These are phyloP conservation scores for Aspergillus fructus DNA, from an alignment of 2,329 filamentous ascomycete genomes.

Conservation along the genomic window DNA sequence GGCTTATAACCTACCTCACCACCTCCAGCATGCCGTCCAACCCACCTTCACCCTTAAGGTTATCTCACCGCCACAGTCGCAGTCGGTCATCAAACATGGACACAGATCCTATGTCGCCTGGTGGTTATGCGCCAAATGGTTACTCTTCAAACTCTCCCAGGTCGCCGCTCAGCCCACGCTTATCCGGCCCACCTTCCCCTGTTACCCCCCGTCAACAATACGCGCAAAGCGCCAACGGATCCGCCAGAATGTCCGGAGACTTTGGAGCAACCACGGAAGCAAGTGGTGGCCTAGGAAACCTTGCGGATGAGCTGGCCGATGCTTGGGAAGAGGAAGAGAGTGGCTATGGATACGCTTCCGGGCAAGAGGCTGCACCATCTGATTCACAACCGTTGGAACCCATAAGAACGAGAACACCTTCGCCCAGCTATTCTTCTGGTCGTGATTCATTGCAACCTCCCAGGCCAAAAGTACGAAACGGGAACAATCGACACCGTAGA, in stretches of 20 bases:
- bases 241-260: conserved; percentile 39
- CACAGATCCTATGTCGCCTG: conserved; percentile 36
- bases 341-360: conserved; percentile 44
- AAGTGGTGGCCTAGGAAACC: conserved; percentile 56
- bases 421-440: conserved; percentile 23
- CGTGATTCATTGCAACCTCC: conserved; percentile 32
- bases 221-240: conserved; percentile 36
- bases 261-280: conserved; percentile 32
- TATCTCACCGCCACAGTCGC: conserved; percentile 37
- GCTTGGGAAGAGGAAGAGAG: conserved; percentile 56
- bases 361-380: conserved; percentile 31
- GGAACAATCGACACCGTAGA: conserved; percentile 36
- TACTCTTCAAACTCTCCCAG: conserved; percentile 32
- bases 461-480: conserved; percentile 41
- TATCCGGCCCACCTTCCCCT: conserved; percentile 41
- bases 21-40: conserved; percentile 27
- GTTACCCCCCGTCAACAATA: conserved; percentile 37
- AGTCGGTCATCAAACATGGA: conserved; percentile 37
- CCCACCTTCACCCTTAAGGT: conserved; percentile 36
- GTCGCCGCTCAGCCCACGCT: conserved; percentile 36
- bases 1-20: neutral
- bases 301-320: conserved; percentile 64
- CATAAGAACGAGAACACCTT: conserved; percentile 27
- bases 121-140: conserved; percentile 30
- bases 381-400: conserved; percentile 31